Evolutionary conservation across 768 basidiomycete species (phyloP), one percentile per base, ranked within the genome.

Genomic region (Coprinopsis strossmayeri): DNA sequence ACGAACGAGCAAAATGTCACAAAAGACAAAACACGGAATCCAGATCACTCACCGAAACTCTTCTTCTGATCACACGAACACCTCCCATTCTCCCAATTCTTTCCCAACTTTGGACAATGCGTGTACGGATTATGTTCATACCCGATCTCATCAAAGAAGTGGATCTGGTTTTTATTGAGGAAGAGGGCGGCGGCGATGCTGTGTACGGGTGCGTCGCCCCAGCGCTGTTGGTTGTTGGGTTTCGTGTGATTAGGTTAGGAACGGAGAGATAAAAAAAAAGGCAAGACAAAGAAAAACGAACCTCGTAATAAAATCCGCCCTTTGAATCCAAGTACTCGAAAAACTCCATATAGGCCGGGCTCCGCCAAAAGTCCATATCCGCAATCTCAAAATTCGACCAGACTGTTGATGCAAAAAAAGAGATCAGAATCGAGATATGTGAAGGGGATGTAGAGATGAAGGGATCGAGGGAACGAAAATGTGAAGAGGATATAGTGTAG

Each of bases 51-150:
- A 78, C 78, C 84, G 54, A 86, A 87, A 60, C 73, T 85, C 49
- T 68, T 67, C 30, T 54, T 55, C 3, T 64, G 70, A 58, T 78
- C 71, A 61, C 86, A 87, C 59, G 74, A 76, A 55, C 86, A 87
- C 57, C 69, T 76, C n/a, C 78, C 77, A 46, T 71, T 64, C n/a
- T 64, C 59, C 68, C 83, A 82, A 2, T 60, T 58, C 4, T 53
- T 52, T 2, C 69, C 68, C 12, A 71, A 69, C 54, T 70, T 66
- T 0, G 78, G 75, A 62, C 87, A 84, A 53, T 84, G 82, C 53
- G 80, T 80, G 68, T 82, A 89, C 1, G 86, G 85, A 41, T 79
- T 74, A 49, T 91, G 87, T 48, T 79, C 71, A 61, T 90, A 91
- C 15, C 85, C 86, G 35, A 90, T 87, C 56, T 87, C 81, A 43